Evolutionary conservation across 768 basidiomycete genomes (phyloP).

Genomic region (Suillus alpinus): DNA sequence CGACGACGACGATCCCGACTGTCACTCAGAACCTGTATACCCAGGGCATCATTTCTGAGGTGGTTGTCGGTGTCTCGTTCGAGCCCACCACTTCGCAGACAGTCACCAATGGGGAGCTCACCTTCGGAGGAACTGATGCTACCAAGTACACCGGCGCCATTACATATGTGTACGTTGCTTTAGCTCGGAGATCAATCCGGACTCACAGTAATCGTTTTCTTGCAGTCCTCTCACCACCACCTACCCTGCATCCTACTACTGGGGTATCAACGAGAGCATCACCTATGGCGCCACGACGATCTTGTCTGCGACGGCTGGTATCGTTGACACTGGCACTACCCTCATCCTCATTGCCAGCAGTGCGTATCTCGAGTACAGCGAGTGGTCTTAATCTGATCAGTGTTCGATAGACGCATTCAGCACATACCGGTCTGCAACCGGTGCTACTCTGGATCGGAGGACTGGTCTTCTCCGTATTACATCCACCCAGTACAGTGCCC

Average conservation of each 20-base stretch:
- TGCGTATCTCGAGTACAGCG: slow-evolving; percentile 18
- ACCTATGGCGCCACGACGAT: slow-evolving; percentile 49
- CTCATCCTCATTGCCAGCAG: slow-evolving; percentile 46
- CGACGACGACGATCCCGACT: slow-evolving; percentile 40
- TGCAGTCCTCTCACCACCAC: slow-evolving; percentile 45
- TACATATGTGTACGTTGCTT: slow-evolving; percentile 36
- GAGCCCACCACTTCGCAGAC: slow-evolving; percentile 35
- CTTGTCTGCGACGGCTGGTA: slow-evolving; percentile 46
- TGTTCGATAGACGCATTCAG: slow-evolving; percentile 34
- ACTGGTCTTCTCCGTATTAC: slow-evolving; percentile 16
- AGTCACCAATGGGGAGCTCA: slow-evolving; percentile 47
- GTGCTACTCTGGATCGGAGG: slow-evolving; percentile 28
- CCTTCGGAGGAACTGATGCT: slow-evolving; percentile 41
- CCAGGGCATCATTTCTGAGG: slow-evolving; percentile 36
- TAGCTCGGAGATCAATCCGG: too few species aligned
- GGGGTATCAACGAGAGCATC: slow-evolving; percentile 60
- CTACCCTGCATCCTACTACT: slow-evolving; percentile 45
- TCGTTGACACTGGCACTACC: slow-evolving; percentile 61
- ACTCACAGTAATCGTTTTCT: neutral
- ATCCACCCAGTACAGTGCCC: slow-evolving; percentile 3
- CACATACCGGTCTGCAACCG: slow-evolving; percentile 44
- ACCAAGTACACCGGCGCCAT: slow-evolving; percentile 34
- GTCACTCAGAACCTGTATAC: slow-evolving; percentile 54
- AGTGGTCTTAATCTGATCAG: neutral
- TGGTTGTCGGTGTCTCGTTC: slow-evolving; percentile 51